These are phyloP conservation scores for Lanmaoa rubissima DNA, from an alignment of 768 basidiomycete genomes.

Conservation along the genomic window DNA sequence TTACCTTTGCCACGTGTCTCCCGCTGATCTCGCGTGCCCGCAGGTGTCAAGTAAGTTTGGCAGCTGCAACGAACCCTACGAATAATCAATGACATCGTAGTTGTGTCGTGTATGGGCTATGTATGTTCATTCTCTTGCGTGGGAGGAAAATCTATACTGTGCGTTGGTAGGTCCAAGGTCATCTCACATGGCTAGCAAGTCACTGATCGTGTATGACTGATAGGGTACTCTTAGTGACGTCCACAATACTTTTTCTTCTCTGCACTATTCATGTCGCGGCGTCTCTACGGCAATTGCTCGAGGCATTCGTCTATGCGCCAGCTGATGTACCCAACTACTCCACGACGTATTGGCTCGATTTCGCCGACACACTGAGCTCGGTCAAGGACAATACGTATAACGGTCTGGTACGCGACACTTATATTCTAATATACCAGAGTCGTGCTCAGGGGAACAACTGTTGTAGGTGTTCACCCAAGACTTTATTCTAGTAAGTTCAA, in stretches of 20 bases:
- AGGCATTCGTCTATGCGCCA: constrained; percentile 1
- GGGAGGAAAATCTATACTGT: background rate
- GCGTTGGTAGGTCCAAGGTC: background rate
- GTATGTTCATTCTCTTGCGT: background rate
- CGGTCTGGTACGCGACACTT: background rate
- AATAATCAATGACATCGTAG: background rate
- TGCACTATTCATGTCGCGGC: background rate
- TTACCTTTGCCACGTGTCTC: background rate
- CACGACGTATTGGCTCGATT: constrained; percentile 1
- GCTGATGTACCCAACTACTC: background rate
- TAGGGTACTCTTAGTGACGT: background rate
- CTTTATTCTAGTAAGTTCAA: background rate
- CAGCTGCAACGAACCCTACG: too few relatives aligned
- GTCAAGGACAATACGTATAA: background rate
- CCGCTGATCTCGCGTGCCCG: background rate
- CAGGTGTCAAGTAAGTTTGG: background rate
- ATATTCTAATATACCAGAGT: too few relatives aligned
- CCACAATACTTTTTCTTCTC: background rate
- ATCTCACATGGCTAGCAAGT: too few relatives aligned
- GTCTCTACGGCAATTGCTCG: background rate
- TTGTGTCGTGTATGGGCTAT: background rate
- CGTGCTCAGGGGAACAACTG: background rate
- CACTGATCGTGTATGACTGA: background rate
- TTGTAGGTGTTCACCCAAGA: background rate
- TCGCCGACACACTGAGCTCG: background rate